Evolutionary conservation across 176 grass and related monocot genomes (phyloP), one percentile per base, ranked within the genome.

Genomic region (Triticum dicoccoides): DNA sequence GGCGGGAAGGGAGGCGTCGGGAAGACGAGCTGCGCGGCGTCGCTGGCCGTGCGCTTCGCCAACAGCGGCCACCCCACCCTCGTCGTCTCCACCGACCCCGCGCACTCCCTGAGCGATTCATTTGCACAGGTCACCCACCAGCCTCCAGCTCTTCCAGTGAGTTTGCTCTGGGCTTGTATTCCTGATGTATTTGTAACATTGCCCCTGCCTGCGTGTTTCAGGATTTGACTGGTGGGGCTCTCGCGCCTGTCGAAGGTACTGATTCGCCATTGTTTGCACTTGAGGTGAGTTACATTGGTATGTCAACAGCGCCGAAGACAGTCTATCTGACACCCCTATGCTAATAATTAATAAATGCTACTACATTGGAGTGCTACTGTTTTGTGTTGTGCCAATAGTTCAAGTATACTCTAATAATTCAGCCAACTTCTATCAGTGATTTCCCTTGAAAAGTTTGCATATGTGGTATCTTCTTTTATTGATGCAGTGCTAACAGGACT

Each of bases 21-120:
- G 51, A 98, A 98, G 86, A 98, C 91, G 32, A 98, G 95, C 72
- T 98, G 95, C 72, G 95, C 93, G 3, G 93, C 91, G 59, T 93
- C 93, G 11, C 91, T 98, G 51, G 93, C 91, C 56, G 93, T 98
- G 72, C 92, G 92, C 76, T 98, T 98, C 86, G 95, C 95, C 25
- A 98, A 98, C 91, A 80, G 66, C 76, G 93, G 93, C 38, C 93
- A 98, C 82, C 95, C 95, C 20, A 98, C 93, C 37, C 88, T 98
- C 45, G 86, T 98, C 8, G 93, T 98, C 64, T 98, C 95, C 21
- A 98, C 93, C 11, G 93, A 98, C 67, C 95, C 95, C 3, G 95
- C 95, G 1, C 95, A 98, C 84, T 98, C 95, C 12, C 89, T 98
- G 2, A 98, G 93, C 63, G 95, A 98, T 80, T 98, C 95, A 3